Evolutionary conservation across 441 rosid genomes (phyloP), one percentile per base, ranked within the genome.

Genomic region (Eutrema salsugineum): DNA sequence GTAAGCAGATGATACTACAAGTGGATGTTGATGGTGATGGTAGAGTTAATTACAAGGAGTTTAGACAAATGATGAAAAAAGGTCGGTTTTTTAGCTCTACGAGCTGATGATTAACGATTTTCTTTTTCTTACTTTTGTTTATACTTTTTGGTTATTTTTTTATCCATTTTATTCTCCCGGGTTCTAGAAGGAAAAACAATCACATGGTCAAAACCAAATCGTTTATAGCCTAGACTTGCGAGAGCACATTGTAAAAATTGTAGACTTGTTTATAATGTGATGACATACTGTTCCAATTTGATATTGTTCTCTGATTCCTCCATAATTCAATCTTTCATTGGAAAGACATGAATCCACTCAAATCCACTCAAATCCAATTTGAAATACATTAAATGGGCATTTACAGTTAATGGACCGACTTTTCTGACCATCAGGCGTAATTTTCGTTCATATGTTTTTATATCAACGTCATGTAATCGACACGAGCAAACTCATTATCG

Each of bases 11-110:
- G 89, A 88, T 88, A 22, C 76, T n/a, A 42, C 84, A 76, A 78
- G 94, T 90, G n/a, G 97, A 90, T 53, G 87, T 76, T 28, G 97
- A 90, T 48, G 96, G 96, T 15, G 93, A 90, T 71, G 94, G 92
- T 36, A 82, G 79, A 83, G 88, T 90, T 49, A 71, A 85, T 84
- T 88, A 69, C 57, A 78, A 42, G 46, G 97, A 90, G 84, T 88
- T 90, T 63, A 78, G 76, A 82, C 83, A 83, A 69, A 88, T 90
- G 97, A 90, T 90, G 97, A 88, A 88, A 30, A 80, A 83, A 0
- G 91, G 89, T 8, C 89, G 83, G 0, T 44, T 74, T 4, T 84
- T 90, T 35, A 77, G 78, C 49, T 81, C 85, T 36, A 53, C 74
- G 51, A 68, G 77, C 66, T 83, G 59, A 62, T 75, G 6, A 59